phyloP scores from a whole-genome alignment of 2,329 filamentous ascomycete species.

The Fusarium sp. region DNA sequence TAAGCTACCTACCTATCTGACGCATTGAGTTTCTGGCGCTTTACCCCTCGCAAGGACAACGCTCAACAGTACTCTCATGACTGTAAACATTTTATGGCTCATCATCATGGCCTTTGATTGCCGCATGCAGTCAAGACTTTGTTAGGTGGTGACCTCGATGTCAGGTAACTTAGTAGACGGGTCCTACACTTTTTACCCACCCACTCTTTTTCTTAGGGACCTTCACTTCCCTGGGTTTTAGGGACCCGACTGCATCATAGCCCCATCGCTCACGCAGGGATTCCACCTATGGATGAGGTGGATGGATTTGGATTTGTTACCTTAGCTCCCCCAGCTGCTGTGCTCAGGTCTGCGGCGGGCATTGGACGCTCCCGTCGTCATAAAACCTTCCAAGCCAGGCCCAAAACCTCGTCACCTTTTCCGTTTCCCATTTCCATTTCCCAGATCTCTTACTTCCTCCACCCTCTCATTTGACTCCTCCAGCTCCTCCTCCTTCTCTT shows the following conservation, averaged over 20 bases:
- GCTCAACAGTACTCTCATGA: not conserved
- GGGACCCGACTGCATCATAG: constrained; percentile 43
- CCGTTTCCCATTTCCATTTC: constrained; percentile 20
- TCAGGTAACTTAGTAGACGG: constrained; percentile 17
- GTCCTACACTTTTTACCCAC: constrained; percentile 27
- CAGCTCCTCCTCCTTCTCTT: not conserved
- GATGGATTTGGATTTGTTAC: constrained; percentile 15
- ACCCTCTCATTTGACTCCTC: constrained; percentile 15
- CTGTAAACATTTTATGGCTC: not conserved
- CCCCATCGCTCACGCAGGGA: constrained; percentile 42
- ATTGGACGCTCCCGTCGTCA: constrained; percentile 43
- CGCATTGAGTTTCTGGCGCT: too few species aligned
- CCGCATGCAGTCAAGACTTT: not conserved
- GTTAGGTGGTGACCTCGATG: not conserved
- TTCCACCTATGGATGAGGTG: constrained; percentile 14
- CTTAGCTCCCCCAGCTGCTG: constrained; percentile 40
- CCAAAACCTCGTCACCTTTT: constrained; percentile 40
- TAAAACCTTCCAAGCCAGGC: constrained; percentile 43
- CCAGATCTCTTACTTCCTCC: constrained; percentile 30
- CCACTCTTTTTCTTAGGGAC: constrained; percentile 29
- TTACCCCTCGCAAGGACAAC: not conserved
- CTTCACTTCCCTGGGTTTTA: constrained; percentile 5
- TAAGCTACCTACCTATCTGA: not conserved
- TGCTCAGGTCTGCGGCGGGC: constrained; percentile 14
- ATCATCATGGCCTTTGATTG: not conserved